Base-by-base conservation (phyloP, 1,284 basidiomycete genomes). In the Acaromyces ingoldii region DNA sequence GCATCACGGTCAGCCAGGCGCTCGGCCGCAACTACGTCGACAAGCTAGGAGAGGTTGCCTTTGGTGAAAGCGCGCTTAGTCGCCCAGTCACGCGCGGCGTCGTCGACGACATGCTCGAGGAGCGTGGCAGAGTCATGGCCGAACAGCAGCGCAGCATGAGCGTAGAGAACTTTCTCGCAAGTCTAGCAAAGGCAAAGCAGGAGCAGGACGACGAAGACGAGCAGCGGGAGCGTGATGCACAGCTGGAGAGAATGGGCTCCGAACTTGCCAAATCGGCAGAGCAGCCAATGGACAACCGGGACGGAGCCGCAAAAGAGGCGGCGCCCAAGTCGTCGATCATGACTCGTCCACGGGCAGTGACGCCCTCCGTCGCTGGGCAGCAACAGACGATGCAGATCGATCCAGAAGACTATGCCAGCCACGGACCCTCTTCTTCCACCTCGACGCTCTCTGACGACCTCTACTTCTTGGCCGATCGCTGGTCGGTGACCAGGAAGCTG, bases 11-110 rank as follows among this genome's bases (percentile, higher is more conserved):
- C 15, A 54, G 56, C 34, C 50, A 64, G 29, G 63, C 62, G 0
- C 44, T 66, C 3, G 64, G 64, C 1, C 42, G 55, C 22, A 66
- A 65, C 51, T 65, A 63, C 29, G 62, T 66, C 9, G 62, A 66
- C 36, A 62, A 62, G 50, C 60, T 66, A 2, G 64, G 64, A 10
- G 62, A 64, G 41, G 62, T 66, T 0, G 63, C 62, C 9, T 66
- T 66, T 39, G 64, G 64, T 5, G 64, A 66, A 40, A 62, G 60
- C 17, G 64, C 64, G 2, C 59, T 66, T 17, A 65, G 60, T 36
- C 47, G 64, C 5, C 64, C 64, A 2, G 64, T 66, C 2, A 66
- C 64, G 6, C 49, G 64, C 9, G 62, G 62, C 6, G 55, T 62
- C 51, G 57, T 62, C 43, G 54, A 66, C 39, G 56, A 66, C 31